Percentiles rank a stretch among this genome's conserved stretches.
Evolutionary conservation across 2,329 filamentous ascomycete species (phyloP).

Genomic region (Pyricularia pennisetigena): DNA sequence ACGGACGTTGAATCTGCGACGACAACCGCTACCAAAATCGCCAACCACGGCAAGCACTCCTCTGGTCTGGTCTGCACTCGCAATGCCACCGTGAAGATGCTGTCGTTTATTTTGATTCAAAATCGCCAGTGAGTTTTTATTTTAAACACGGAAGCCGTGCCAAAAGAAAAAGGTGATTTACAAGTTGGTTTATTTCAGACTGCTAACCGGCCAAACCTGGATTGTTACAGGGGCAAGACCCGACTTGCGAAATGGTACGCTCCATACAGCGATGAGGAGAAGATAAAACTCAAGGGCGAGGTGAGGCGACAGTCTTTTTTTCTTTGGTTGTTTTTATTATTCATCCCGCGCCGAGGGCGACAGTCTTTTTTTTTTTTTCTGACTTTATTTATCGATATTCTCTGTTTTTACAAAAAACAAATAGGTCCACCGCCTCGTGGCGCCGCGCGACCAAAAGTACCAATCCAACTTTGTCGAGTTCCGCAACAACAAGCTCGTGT

Average conservation of each 20-base stretch:
- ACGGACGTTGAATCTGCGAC: background rate
- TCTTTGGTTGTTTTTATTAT: constrained; percentile 7
- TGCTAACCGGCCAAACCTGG: background rate
- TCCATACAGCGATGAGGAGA: constrained; percentile 96
- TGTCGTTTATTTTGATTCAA: constrained; percentile 85
- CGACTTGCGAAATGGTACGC: constrained; percentile 98
- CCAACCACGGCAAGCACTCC: background rate
- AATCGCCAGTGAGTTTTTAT: constrained; percentile 84
- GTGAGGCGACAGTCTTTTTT: constrained; percentile 38
- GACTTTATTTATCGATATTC: background rate
- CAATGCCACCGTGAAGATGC: constrained; percentile 29
- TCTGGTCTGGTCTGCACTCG: background rate
- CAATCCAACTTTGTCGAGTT: constrained; percentile 99
- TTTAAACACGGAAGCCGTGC: too few species aligned
- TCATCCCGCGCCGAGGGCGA: constrained; percentile 1
- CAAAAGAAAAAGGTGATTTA: too few species aligned
- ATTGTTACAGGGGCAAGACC: constrained; percentile 73
- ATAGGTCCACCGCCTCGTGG: constrained; percentile 91
- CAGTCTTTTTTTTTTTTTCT: background rate
- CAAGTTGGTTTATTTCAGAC: background rate
- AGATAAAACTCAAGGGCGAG: constrained; percentile 98
- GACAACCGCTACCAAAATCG: background rate
- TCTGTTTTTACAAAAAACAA: too few species aligned
- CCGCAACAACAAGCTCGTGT: constrained; percentile 92
- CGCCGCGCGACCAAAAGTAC: constrained; percentile 96